A percentile compares a stretch with the other conserved stretches of the same genome.
Conservation (phyloP, 345 rosid genomes). For the Brassica incana region DNA sequence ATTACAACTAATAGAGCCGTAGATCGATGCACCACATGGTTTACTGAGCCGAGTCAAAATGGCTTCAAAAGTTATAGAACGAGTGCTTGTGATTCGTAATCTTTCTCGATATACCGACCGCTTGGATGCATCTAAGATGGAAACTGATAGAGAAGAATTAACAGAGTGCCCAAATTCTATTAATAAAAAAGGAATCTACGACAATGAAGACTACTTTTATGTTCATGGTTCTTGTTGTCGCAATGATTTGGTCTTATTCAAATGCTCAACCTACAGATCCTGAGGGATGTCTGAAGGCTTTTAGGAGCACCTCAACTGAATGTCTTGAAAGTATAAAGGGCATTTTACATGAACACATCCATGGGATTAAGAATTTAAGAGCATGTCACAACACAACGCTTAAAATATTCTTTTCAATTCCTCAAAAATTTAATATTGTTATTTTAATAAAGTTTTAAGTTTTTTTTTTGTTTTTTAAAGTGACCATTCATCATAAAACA, state of each 20-base stretch:
- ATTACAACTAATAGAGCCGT: not conserved
- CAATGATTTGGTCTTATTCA: not conserved
- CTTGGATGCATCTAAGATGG: not conserved
- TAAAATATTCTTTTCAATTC: not conserved
- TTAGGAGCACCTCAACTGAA: not conserved
- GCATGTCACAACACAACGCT: not conserved
- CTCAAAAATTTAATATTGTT: not conserved
- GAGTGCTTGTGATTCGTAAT: not conserved
- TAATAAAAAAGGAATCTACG: not conserved
- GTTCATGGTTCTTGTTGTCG: not conserved
- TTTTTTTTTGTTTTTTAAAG: not conserved
- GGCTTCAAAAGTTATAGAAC: not conserved
- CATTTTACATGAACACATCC: not conserved
- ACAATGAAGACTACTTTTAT: not conserved
- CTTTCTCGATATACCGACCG: not conserved
- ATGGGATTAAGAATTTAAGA: not conserved
- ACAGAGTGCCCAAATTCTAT: not conserved
- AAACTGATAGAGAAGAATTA: not conserved
- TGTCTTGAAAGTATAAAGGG: not conserved
- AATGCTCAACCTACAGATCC: constrained; percentile 16
- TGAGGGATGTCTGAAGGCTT: not conserved
- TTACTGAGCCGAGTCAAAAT: not conserved
- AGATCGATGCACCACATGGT: not conserved
- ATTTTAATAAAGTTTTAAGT: not conserved
- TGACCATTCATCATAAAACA: not conserved